These are phyloP conservation scores for Fusarium sacchari DNA, from an alignment of 2,329 filamentous ascomycete genomes.

Conservation along the genomic window DNA sequence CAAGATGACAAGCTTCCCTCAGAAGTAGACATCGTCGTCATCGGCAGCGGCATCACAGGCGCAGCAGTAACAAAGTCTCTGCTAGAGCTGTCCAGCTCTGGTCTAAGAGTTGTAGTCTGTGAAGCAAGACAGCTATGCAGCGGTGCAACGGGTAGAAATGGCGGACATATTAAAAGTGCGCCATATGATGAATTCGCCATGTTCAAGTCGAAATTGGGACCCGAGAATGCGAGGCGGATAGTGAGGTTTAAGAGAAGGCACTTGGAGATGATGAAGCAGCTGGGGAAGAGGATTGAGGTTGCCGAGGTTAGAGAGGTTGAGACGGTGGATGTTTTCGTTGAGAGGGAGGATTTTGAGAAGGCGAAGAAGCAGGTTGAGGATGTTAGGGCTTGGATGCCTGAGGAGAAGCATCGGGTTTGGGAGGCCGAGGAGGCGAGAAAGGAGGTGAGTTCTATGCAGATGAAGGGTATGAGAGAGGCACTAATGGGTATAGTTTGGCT, in stretches of 20 bases:
- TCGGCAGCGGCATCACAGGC: slow-evolving; percentile 66
- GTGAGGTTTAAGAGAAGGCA: slow-evolving; percentile 58
- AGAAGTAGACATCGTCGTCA: slow-evolving; percentile 59
- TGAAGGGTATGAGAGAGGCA: not conserved
- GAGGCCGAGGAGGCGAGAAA: slow-evolving; percentile 47
- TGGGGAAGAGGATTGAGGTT: slow-evolving; percentile 50
- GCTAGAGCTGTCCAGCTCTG: slow-evolving; percentile 38
- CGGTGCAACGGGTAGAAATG: slow-evolving; percentile 65
- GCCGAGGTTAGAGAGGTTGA: slow-evolving; percentile 58
- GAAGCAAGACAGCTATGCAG: slow-evolving; percentile 61
- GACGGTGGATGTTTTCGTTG: slow-evolving; percentile 58
- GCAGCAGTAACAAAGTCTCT: slow-evolving; percentile 46
- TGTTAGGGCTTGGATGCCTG: slow-evolving; percentile 52
- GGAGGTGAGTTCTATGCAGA: slow-evolving; percentile 33
- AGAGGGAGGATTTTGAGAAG: slow-evolving; percentile 48
- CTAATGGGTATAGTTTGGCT: slow-evolving; percentile 47
- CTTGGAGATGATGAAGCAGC: slow-evolving; percentile 50
- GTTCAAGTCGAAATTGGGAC: slow-evolving; percentile 46
- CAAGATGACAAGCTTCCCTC: slow-evolving; percentile 47
- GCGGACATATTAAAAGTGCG: slow-evolving; percentile 60
- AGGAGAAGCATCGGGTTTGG: slow-evolving; percentile 50
- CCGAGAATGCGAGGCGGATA: slow-evolving; percentile 52
- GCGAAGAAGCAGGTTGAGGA: slow-evolving; percentile 48
- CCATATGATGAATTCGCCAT: slow-evolving; percentile 55
- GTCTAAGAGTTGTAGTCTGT: slow-evolving; percentile 54